Percentiles rank a stretch among this genome's conserved stretches.
Evolutionary conservation across 2,329 filamentous ascomycete genomes (phyloP).

Genomic region (Verticillium tricorpus): DNA sequence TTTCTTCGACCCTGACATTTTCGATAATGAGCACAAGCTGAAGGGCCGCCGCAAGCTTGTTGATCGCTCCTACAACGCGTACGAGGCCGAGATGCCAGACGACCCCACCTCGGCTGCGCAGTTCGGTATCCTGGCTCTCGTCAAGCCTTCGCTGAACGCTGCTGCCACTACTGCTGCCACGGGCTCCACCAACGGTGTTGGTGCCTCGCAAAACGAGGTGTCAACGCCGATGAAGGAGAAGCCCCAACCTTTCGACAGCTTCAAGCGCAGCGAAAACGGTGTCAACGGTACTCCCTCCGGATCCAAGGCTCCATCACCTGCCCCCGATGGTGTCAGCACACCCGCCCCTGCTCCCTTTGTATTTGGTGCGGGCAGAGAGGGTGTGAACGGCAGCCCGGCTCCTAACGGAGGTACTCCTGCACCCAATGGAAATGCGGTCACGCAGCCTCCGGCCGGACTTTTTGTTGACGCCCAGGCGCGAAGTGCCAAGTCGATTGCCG

Average conservation of each 20-base stretch:
- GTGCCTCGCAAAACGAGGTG: slow-evolving; percentile 41
- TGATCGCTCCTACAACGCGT: slow-evolving; percentile 85
- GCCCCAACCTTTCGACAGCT: slow-evolving; percentile 63
- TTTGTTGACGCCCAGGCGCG: slow-evolving; percentile 49
- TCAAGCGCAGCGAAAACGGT: slow-evolving; percentile 63
- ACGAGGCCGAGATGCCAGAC: slow-evolving; percentile 81
- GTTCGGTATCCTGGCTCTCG: slow-evolving; percentile 56
- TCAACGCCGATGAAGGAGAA: slow-evolving; percentile 60
- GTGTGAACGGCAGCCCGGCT: slow-evolving; percentile 44
- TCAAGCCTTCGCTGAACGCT: slow-evolving; percentile 53
- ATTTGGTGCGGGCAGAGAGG: slow-evolving; percentile 47
- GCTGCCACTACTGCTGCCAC: slow-evolving; percentile 26
- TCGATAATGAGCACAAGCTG: slow-evolving; percentile 79
- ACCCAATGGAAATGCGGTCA: slow-evolving; percentile 21
- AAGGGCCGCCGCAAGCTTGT: slow-evolving; percentile 74
- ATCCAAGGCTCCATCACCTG: slow-evolving; percentile 83
- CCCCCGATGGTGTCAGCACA: slow-evolving; percentile 70
- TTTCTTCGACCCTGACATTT: slow-evolving; percentile 84
- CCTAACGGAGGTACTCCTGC: slow-evolving; percentile 43
- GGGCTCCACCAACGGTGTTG: slow-evolving; percentile 9
- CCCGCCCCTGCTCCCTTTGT: slow-evolving; percentile 54
- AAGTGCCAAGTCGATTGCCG: slow-evolving; percentile 50
- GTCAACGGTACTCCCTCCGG: slow-evolving; percentile 74
- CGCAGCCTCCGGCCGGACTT: slow-evolving; percentile 36
- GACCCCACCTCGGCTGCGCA: slow-evolving; percentile 86